Base-by-base conservation (phyloP, 2,329 filamentous ascomycete genomes). In the Dothidotthia symphoricarpi region DNA sequence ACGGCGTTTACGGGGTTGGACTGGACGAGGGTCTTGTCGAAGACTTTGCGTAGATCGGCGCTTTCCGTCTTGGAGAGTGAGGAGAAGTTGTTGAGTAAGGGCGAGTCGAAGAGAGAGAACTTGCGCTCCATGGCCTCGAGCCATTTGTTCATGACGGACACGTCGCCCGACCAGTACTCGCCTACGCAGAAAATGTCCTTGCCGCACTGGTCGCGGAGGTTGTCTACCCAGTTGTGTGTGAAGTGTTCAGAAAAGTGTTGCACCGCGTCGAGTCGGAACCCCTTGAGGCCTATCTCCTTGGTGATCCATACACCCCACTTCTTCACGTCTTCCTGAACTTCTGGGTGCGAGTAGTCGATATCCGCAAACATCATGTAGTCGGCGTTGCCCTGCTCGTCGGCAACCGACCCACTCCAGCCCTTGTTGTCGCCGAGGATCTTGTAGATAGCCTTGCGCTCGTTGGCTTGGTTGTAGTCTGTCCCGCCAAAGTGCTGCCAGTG, bases 351-450 rank as follows among this genome's bases (percentile, higher is more conserved):
- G 59, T 84, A 83, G 61, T 87, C 83, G 26, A 88, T 62, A 59
- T 88, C 80, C 5, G 81, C 79, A 51, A 85, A 86, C 81, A 88
- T 86, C 62, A 87, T 73, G 55, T 81, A 86, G 60, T 83, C 80
- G 28, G 66, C 69, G 54, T 88, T 88, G 6, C 84, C 84, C 47
- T 80, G 75, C 60, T 85, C 72, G 14, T 76, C 73, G 17, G 80
- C 80, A 3, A 83, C 82, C 11, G 75, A 75, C 1, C 74, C 55
- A 3, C 79, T 78, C 83, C 83, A 87, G 25, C 74, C 73, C 54
- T 85, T 85, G 37, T 77, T 75, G 43, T 75, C 77, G 0, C 78
- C 82, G 3, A 80, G 59, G 31, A 86, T 78, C 61, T 80, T 82
- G 69, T 78, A 88, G 32, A 88, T 77, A 1, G 76, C 82, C 9